Conservation (phyloP, 495 filamentous ascomycete genomes). For the Daldinia caldariorum region DNA sequence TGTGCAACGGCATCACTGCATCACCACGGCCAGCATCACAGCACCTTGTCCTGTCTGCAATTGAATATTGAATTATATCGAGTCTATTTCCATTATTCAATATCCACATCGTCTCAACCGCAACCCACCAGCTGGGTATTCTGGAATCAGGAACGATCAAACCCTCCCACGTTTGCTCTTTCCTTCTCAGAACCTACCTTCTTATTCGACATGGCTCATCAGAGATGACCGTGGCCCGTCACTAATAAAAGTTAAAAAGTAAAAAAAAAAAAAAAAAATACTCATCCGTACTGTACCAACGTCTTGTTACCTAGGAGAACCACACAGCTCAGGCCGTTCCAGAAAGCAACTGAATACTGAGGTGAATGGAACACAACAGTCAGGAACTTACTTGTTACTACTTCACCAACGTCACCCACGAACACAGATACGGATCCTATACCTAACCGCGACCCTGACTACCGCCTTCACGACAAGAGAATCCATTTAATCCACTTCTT, state of each 20-base stretch:
- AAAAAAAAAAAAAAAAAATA: too few species aligned
- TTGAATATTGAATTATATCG: constrained; percentile 35
- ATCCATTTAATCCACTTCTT: constrained; percentile 18
- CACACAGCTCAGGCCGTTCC: constrained; percentile 20
- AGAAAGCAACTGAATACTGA: constrained; percentile 26
- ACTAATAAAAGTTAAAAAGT: constrained; percentile 25
- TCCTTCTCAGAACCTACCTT: constrained; percentile 24
- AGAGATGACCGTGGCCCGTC: constrained; percentile 46
- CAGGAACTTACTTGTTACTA: constrained; percentile 32
- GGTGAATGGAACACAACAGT: constrained; percentile 38
- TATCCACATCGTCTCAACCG: constrained; percentile 11
- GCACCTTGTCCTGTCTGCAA: constrained; percentile 25
- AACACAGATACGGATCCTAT: constrained; percentile 3
- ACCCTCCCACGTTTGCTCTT: constrained; percentile 34
- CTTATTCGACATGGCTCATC: constrained; percentile 42
- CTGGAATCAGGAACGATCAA: constrained; percentile 42
- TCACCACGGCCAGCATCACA: constrained; percentile 27
- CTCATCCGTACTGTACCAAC: constrained; percentile 22
- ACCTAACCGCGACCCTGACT: constrained; percentile 8
- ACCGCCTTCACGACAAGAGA: constrained; percentile 7
- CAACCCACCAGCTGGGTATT: constrained; percentile 33
- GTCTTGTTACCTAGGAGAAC: constrained; percentile 14
- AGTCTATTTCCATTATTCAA: constrained; percentile 35
- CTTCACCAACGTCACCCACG: constrained; percentile 23
- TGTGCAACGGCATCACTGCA: constrained; percentile 37